Conservation (phyloP, 2,329 filamentous ascomycete genomes). For the Nectriaceae sp. region DNA sequence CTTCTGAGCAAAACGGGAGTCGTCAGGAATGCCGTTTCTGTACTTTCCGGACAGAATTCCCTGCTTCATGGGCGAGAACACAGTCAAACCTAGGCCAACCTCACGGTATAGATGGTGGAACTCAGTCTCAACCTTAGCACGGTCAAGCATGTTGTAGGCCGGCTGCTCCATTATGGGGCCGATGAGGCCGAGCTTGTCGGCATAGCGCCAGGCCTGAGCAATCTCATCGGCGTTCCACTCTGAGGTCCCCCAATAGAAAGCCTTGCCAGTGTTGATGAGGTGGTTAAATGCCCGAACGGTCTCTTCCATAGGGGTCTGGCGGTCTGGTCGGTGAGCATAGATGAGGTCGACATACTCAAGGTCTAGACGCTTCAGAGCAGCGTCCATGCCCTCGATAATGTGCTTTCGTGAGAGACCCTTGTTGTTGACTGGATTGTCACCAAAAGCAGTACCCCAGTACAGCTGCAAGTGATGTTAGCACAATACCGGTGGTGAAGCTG, state of each 20-base stretch:
- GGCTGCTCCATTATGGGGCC: constrained; percentile 69
- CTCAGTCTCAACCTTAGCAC: constrained; percentile 65
- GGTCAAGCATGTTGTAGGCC: constrained; percentile 63
- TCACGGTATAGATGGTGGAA: constrained; percentile 62
- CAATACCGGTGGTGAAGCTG: background rate
- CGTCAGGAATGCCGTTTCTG: constrained; percentile 61
- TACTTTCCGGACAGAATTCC: constrained; percentile 70
- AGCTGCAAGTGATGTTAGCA: constrained; percentile 44
- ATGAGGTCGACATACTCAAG: constrained; percentile 68
- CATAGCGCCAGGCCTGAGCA: constrained; percentile 60
- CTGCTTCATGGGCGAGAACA: constrained; percentile 59
- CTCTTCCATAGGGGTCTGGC: constrained; percentile 70
- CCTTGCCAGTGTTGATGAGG: constrained; percentile 67
- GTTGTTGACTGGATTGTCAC: constrained; percentile 66
- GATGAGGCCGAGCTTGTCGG: constrained; percentile 61
- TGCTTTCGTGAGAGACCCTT: constrained; percentile 69
- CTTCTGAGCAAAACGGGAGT: constrained; percentile 58
- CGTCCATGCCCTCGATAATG: constrained; percentile 65
- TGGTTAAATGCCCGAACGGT: constrained; percentile 71
- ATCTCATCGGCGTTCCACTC: constrained; percentile 70
- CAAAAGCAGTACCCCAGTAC: constrained; percentile 64
- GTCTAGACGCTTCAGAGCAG: constrained; percentile 57
- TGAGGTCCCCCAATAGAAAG: constrained; percentile 71
- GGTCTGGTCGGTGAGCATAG: constrained; percentile 69
- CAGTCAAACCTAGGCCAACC: constrained; percentile 61